Evolutionary conservation across 805 yeast genomes (phyloP), one percentile per base, ranked within the genome.

Genomic region (Suhomyces tanzawaensis): DNA sequence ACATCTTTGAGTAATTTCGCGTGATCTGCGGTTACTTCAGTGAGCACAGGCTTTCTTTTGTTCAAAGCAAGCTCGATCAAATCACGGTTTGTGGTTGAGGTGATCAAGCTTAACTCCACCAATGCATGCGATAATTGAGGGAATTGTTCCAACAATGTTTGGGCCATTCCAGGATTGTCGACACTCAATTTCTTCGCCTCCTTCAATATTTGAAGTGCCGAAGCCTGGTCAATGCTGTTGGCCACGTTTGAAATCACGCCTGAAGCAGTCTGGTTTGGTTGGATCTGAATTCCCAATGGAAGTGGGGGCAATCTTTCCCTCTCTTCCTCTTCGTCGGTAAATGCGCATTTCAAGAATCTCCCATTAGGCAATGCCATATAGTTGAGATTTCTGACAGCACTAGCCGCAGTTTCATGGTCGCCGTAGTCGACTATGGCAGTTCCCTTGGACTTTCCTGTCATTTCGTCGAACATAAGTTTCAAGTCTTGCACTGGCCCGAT

Each of bases 391-490:
- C 97, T 69, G 19, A 89, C 95, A 0, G 98, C 97, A 14, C 91
- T 81, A 2, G 86, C 79, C 4, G 96, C 96, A 0, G 96, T 85
- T 50, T 86, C 95, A 9, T 76, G 66, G 57, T 91, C 95, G 34
- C 73, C 76, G 57, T 85, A 91, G 51, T 85, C 90, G 13, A 91
- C 82, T 52, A 85, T 86, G 4, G 95, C 95, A 54, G 81, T 86
- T 2, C 97, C 97, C 59, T 84, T 88, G 7, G 96, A 86, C 53
- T 81, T 82, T 2, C 97, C 97, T 0, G 96, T 89, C 38, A 81
- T 81, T 30, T 85, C 82, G 58, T 91, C 97, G 57, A 90, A 87
- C 58, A 87, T 73, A 53, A 91, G 72, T 55, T 82, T 81, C 42
- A 87, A 66, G 39, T 76, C 78, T 18, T 76, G 74, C 2, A 91